These are phyloP conservation scores for Sporodiniella umbellata DNA, from an alignment of 371 early-diverging fungal species.

Conservation along the genomic window DNA sequence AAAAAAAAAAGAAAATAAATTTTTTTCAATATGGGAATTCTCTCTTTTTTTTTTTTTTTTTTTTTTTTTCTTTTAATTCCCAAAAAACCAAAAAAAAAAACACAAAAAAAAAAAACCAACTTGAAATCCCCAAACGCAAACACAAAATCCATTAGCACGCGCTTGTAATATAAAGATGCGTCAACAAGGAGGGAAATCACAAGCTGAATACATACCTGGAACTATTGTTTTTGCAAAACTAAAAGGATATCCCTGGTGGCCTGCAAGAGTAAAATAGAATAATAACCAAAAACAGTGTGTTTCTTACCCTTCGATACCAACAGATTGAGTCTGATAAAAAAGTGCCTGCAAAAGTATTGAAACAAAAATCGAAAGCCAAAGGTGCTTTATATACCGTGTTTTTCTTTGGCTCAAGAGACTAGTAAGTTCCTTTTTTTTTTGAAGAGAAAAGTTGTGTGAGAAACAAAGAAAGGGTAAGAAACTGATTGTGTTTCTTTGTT, in stretches of 20 bases:
- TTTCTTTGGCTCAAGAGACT: conserved; percentile 64
- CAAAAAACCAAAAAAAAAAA: not conserved
- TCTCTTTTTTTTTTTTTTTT: not conserved
- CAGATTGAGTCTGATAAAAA: conserved; percentile 52
- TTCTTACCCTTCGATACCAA: not conserved
- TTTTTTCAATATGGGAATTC: not conserved
- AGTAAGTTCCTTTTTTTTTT: too few relatives aligned
- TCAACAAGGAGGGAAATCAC: conserved; percentile 14
- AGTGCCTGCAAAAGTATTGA: conserved; percentile 46
- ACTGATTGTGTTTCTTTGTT: too few relatives aligned
- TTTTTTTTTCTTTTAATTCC: not conserved
- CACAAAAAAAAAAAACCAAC: too few relatives aligned
- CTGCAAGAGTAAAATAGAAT: conserved; percentile 52
- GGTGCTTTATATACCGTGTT: conserved; percentile 53
- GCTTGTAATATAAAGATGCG: conserved; percentile 7
- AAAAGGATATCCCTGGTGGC: conserved; percentile 75
- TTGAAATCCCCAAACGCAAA: too few relatives aligned
- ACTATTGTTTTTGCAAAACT: conserved; percentile 63
- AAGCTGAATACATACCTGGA: conserved; percentile 44
- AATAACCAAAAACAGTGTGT: not conserved
- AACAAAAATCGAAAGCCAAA: conserved; percentile 48
- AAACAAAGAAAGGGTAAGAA: not conserved
- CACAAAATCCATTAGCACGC: not conserved
- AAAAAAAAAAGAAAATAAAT: not conserved
- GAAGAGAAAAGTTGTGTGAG: not conserved